Evolutionary conservation across 345 rosid species (phyloP).

Genomic region (Garcia nutans): DNA sequence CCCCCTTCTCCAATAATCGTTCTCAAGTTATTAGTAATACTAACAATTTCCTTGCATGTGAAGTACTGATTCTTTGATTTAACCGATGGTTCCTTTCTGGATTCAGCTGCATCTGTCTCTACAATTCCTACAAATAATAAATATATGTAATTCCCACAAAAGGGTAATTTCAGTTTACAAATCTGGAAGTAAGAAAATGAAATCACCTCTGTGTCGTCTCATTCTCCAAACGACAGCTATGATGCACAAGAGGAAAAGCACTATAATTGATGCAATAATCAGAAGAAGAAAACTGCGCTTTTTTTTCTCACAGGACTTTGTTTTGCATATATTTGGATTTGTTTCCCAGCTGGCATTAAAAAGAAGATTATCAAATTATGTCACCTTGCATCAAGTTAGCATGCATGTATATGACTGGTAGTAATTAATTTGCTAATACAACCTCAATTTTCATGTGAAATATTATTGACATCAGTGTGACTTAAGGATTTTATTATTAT

Average conservation of each 20-base stretch:
- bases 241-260: no score
- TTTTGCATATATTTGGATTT: background rate
- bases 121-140: background rate
- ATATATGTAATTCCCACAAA: no score
- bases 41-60: constrained; percentile 34
- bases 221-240: no score
- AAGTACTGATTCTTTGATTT: constrained; percentile 27
- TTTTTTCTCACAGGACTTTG: background rate
- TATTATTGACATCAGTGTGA: no score
- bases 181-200: no score
- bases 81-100: background rate
- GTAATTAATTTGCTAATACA: no score
- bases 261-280: background rate
- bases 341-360: background rate
- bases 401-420: no score
- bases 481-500: no score
- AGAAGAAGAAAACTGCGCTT: background rate
- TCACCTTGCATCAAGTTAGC: no score
- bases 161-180: no score
- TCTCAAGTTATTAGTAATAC: constrained; percentile 42
- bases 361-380: no score
- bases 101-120: background rate
- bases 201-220: background rate
- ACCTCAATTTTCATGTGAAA: no score
- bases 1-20: constrained; percentile 49